Percentiles rank a stretch among this genome's conserved stretches.
Conservation (phyloP, 169 alveolate species). For the Fabrea salina region DNA sequence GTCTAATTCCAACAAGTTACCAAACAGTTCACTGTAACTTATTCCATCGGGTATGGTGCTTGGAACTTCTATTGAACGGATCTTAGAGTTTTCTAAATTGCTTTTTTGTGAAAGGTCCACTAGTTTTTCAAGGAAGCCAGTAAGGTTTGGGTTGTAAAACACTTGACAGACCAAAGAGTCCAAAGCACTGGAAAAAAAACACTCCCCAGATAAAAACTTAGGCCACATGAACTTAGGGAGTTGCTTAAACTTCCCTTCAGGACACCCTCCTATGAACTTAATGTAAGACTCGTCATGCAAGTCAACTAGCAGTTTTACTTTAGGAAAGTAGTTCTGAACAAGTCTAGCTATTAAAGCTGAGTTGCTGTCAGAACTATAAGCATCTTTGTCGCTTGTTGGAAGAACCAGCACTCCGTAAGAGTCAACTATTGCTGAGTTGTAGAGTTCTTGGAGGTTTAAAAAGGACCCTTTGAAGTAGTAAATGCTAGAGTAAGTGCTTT, state of each 20-base stretch:
- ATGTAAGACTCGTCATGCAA: conserved; percentile 2
- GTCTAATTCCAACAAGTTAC: neutral
- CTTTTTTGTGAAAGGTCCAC: neutral
- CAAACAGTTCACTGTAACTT: neutral
- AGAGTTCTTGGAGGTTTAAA: conserved; percentile 18
- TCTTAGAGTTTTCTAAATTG: conserved; percentile 17
- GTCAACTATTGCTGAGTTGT: conserved; percentile 13
- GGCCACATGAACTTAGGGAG: neutral
- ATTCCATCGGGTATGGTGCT: neutral
- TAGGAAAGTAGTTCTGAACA: neutral
- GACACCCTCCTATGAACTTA: neutral
- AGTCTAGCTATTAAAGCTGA: neutral
- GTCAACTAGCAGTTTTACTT: neutral
- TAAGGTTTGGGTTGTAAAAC: conserved; percentile 23
- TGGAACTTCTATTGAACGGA: conserved; percentile 26
- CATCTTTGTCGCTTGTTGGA: neutral
- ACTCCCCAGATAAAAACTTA: conserved; percentile 9
- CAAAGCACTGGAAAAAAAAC: neutral
- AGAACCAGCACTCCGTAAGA: neutral
- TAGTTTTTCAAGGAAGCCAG: neutral
- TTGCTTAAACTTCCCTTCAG: neutral
- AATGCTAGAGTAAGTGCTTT: neutral
- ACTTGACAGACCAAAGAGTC: conserved; percentile 17
- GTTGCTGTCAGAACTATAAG: neutral
- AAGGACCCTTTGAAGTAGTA: conserved; percentile 25